Conservation (phyloP, 768 basidiomycete genomes). For the Lactarius akahatsu region DNA sequence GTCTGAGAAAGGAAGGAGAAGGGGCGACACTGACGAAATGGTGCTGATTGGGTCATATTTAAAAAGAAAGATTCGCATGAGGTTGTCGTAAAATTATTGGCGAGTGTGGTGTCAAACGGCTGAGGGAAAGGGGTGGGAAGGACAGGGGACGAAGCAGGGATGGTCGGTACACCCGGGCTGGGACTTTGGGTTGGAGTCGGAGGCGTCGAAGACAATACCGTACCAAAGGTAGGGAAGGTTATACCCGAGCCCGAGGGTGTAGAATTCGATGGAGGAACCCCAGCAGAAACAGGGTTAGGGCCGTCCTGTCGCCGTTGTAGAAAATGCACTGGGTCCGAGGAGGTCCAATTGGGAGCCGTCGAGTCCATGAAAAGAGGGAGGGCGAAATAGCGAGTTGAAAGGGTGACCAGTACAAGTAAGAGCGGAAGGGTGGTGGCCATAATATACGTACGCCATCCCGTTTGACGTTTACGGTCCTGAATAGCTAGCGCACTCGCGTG, state of each 20-base stretch:
- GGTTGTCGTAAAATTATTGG: slow-evolving; percentile 62
- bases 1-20: slow-evolving; percentile 63
- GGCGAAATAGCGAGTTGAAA: slow-evolving; percentile 49
- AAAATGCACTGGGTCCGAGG: slow-evolving; percentile 3
- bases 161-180: slow-evolving; percentile 39
- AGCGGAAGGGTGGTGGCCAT: slow-evolving; percentile 57
- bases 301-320: slow-evolving; percentile 18
- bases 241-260: not conserved
- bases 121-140: slow-evolving; percentile 80
- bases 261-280: not conserved
- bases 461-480: slow-evolving; percentile 41
- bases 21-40: slow-evolving; percentile 74
- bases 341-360: slow-evolving; percentile 33
- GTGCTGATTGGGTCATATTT: slow-evolving; percentile 62
- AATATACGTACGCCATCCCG: slow-evolving; percentile 48
- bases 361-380: slow-evolving; percentile 50
- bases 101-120: slow-evolving; percentile 62
- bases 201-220: slow-evolving; percentile 29
- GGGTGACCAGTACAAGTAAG: slow-evolving; percentile 52
- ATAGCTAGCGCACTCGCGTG: slow-evolving; percentile 1
- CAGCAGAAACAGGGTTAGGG: not conserved
- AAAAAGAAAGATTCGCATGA: slow-evolving; percentile 69
- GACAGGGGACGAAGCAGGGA: slow-evolving; percentile 49
- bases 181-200: slow-evolving; percentile 32
- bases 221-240: slow-evolving; percentile 25